Base-by-base conservation (phyloP, 768 basidiomycete species). In the Podaxis rugospora region DNA sequence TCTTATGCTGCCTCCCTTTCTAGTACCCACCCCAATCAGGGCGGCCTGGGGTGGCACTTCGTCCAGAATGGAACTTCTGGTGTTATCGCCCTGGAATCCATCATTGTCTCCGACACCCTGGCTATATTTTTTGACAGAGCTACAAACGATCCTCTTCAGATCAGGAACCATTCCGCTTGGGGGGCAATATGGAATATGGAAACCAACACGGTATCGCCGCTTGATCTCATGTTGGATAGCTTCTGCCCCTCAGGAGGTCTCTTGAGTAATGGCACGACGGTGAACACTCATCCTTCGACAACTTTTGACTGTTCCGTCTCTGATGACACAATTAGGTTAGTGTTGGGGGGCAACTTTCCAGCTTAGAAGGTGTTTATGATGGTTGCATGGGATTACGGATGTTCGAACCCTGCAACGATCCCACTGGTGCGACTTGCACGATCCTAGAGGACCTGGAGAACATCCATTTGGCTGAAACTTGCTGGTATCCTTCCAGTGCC, bases 91-190 rank as follows among this genome's bases (percentile, higher is more conserved):
- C 63, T 72, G n/a, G 71, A 72, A 62, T 65, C 70, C 10, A 70
- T 72, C 52, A 63, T 72, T 23, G 69, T 72, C 27, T 69, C 71
- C 21, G 69, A 70, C 16, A 69, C 66, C 7, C 66, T 72, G 4
- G 71, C 71, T 6, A 65, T 72, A 21, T 68, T 72, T 58, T 69
- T 70, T 47, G 71, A 72, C 39, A 56, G 68, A 51, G 70, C 71
- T 7, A 69, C 63, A 11, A 70, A 80, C 59, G 79, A 81, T 46
- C 75, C 78, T 11, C 66, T 80, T 1, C 71, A 65, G n/a, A 69
- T 80, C 61, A 70, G 78, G 53, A 75, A 74, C 2, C 78, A 79
- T 61, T 67, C 76, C 16, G 80, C 80, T 7, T 80, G 80, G 80
- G 76, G 75, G 32, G 77, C 76, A 5, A 67, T 81, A n/a, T 75